These are phyloP conservation scores for Penicillium psychrofluorescens DNA, from an alignment of 495 filamentous ascomycete genomes.

Conservation along the genomic window DNA sequence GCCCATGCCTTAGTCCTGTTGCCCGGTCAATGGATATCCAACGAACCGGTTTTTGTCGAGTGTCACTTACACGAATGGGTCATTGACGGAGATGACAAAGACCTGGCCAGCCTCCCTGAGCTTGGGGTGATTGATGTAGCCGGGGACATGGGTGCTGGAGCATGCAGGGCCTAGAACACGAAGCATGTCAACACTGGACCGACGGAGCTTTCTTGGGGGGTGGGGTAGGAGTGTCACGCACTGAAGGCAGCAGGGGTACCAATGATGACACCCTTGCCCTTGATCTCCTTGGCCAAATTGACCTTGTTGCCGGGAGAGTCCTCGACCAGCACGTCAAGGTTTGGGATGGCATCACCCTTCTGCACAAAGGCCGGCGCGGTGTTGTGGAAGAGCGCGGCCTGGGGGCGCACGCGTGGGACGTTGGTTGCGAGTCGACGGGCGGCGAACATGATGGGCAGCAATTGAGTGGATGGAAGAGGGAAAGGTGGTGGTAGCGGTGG, in stretches of 20 bases:
- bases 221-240: conserved; percentile 25
- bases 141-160: conserved; percentile 71
- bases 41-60: neutral
- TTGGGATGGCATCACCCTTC: conserved; percentile 58
- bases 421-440: conserved; percentile 32
- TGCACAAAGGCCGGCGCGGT: conserved; percentile 48
- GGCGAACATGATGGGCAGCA: conserved; percentile 29
- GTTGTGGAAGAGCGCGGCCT: conserved; percentile 41
- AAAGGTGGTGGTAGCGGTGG: neutral
- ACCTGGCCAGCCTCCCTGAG: conserved; percentile 69
- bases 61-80: conserved; percentile 77
- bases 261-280: conserved; percentile 69
- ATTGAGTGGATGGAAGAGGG: neutral
- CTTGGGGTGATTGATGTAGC: conserved; percentile 70
- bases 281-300: conserved; percentile 70
- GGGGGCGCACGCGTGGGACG: conserved; percentile 26
- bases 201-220: neutral
- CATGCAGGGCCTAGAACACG: conserved; percentile 54
- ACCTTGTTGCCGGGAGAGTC: conserved; percentile 72
- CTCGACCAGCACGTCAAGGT: conserved; percentile 52
- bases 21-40: neutral
- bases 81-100: conserved; percentile 89
- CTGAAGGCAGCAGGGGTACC: conserved; percentile 89
- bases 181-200: conserved; percentile 2
- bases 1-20: conserved; percentile 82